These are phyloP conservation scores for Fagus crenata DNA, from an alignment of 306 rosid genomes.

Conservation along the genomic window DNA sequence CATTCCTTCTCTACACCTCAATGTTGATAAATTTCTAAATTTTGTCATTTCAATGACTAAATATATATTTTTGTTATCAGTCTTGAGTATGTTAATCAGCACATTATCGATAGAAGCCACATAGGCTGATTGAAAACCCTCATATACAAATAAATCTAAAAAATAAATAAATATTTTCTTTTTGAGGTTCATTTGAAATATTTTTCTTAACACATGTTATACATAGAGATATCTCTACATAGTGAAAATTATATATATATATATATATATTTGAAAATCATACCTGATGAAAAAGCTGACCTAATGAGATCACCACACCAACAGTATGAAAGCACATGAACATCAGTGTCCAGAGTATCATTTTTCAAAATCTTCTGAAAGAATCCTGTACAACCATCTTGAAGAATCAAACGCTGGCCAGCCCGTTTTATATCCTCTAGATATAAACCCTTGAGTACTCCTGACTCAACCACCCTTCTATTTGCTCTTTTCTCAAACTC, in stretches of 20 bases:
- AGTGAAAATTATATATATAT: background rate
- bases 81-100: background rate
- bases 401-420: slow-evolving; percentile 83
- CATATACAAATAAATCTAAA: background rate
- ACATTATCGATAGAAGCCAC: background rate
- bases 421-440: slow-evolving; percentile 86
- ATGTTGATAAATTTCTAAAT: background rate
- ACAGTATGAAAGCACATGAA: slow-evolving; percentile 93
- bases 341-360: slow-evolving; percentile 61
- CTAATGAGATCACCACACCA: slow-evolving; percentile 98
- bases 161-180: background rate
- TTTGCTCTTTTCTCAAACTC: slow-evolving; percentile 84
- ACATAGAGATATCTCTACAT: background rate
- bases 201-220: background rate
- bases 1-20: background rate
- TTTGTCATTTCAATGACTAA: background rate
- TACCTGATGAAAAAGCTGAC: slow-evolving; percentile 87
- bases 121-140: background rate
- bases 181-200: background rate
- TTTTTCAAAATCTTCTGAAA: slow-evolving; percentile 59
- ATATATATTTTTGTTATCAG: background rate
- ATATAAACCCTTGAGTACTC: slow-evolving; percentile 84
- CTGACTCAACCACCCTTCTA: slow-evolving; percentile 77
- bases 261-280: slow-evolving; percentile 15
- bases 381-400: slow-evolving; percentile 82